Evolutionary conservation across 1,284 basidiomycete genomes (phyloP).

Genomic region (Trichosporon inkin): DNA sequence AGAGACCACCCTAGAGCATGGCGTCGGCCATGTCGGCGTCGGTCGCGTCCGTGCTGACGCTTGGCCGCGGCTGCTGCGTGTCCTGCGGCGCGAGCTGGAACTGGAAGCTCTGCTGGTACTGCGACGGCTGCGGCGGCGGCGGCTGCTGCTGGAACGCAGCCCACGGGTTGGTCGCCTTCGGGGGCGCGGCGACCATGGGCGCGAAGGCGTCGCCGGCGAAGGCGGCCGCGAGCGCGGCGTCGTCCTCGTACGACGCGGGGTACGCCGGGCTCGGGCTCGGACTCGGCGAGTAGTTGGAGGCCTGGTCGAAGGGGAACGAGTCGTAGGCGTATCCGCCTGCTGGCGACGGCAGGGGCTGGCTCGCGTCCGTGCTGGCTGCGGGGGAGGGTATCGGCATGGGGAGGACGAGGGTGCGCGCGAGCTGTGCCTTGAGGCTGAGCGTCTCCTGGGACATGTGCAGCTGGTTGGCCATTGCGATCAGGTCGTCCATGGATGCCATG

Average conservation of each 20-base stretch:
- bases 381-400: constrained; percentile 17
- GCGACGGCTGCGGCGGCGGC: background rate
- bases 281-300: background rate
- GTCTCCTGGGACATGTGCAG: constrained; percentile 35
- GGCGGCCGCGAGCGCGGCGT: constrained; percentile 16
- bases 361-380: constrained; percentile 9
- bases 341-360: constrained; percentile 16
- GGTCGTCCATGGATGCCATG: constrained; percentile 41
- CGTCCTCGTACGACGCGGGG: constrained; percentile 4
- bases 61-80: too few relatives aligned
- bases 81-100: too few relatives aligned
- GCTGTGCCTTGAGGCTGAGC: constrained; percentile 31
- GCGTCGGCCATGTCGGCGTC: too few relatives aligned
- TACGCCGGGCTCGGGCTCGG: background rate
- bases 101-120: background rate
- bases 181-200: constrained; percentile 9
- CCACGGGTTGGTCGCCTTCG: constrained; percentile 1
- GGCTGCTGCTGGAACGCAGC: background rate
- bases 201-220: constrained; percentile 25
- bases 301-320: background rate
- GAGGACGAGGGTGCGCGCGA: constrained; percentile 21
- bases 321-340: background rate
- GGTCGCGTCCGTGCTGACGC: too few relatives aligned
- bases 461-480: constrained; percentile 40
- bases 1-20: too few relatives aligned